Evolutionary conservation across 2,329 filamentous ascomycete species (phyloP), one percentile per base, ranked within the genome.

Genomic region (Passalora sequoiae): DNA sequence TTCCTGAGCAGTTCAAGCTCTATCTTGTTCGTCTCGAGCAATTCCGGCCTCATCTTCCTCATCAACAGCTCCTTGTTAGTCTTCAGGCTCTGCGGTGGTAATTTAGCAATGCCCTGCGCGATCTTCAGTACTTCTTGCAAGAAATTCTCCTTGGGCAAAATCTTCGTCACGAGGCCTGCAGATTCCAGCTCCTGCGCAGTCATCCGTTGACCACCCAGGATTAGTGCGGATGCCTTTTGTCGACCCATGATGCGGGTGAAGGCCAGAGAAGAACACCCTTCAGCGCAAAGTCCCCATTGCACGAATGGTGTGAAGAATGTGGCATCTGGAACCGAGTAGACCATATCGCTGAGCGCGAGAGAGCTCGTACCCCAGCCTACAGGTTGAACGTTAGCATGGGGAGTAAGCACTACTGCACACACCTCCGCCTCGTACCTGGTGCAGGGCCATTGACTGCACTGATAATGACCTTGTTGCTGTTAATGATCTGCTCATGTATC

Each of bases 271-370:
- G 51, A 53, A 13, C 51, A 54, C 8, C 49, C 54, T 41, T 56
- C 54, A 4, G 54, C 54, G 33, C 54, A 56, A 0, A 56, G 25
- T 2, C 54, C 54, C 51, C 51, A 54, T 33, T 56, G 52, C 15
- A 54, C 54, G 30, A 56, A 56, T 6, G 54, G 54, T 13, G 54
- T 56, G 46, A 56, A 54, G 46, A 56, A 56, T 4, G 51, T 37
- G 3, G 51, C 47, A n/a, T 46, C 40, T 1, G 49, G 49, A 6
- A 44, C 41, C 7, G 54, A 44, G 25, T 56, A 56, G 16, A 56
- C 54, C n/a, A 56, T 27, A 31, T 56, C 54, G 4, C 43, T 49
- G 3, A 56, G 41, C 3, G 54, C 47, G 8, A 56, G 49, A 16
- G 36, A 45, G 22, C 41, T 46, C 4, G 49, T 51, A 4, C 49